Conservation (phyloP, 805 yeast genomes). For the Myxozyma monticola region DNA sequence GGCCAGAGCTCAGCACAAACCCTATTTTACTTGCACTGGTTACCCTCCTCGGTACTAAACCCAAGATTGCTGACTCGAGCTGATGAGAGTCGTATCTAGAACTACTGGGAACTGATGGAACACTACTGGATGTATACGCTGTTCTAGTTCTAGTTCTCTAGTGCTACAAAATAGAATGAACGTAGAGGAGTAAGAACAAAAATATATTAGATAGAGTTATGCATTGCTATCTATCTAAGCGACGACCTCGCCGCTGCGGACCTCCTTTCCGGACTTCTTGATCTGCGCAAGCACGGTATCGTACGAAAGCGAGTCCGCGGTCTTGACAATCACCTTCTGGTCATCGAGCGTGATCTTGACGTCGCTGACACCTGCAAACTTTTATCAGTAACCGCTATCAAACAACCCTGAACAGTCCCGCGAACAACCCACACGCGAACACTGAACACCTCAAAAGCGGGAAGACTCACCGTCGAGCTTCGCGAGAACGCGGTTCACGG, state of each 20-base stretch:
- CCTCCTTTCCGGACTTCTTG: slow-evolving; percentile 86
- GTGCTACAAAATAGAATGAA: background rate
- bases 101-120: too few species aligned
- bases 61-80: too few species aligned
- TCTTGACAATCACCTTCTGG: slow-evolving; percentile 77
- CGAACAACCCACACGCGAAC: too few species aligned
- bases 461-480: slow-evolving; percentile 28
- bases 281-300: slow-evolving; percentile 80
- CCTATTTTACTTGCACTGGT: too few species aligned
- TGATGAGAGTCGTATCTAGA: too few species aligned
- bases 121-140: too few species aligned
- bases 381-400: too few species aligned
- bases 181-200: background rate
- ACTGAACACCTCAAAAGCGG: too few species aligned
- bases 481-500: slow-evolving; percentile 67
- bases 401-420: too few species aligned
- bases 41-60: too few species aligned
- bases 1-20: slow-evolving; percentile 8
- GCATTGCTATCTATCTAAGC: too few species aligned
- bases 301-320: slow-evolving; percentile 56
- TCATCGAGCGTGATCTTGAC: slow-evolving; percentile 73
- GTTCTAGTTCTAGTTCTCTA: too few species aligned
- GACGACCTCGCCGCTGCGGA: slow-evolving; percentile 61
- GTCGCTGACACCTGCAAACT: slow-evolving; percentile 73
- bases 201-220: background rate